Conservation (phyloP, 768 basidiomycete genomes). For the Myochromella boudieri region DNA sequence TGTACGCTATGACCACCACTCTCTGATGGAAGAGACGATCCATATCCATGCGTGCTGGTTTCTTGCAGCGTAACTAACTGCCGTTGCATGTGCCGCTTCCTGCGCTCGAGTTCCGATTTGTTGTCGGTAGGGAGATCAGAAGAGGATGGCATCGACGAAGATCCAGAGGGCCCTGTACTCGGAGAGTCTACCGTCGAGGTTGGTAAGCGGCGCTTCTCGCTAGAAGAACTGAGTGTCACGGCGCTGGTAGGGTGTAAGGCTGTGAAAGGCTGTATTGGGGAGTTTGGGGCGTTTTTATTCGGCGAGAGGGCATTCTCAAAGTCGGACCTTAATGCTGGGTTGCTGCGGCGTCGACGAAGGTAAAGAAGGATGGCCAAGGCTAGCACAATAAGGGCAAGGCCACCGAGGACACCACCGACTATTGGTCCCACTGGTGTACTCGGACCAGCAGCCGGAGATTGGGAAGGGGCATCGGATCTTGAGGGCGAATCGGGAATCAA, state of each 20-base stretch:
- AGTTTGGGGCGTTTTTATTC: not conserved
- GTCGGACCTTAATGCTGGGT: not conserved
- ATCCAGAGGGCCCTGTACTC: too few species aligned
- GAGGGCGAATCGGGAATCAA: too few species aligned
- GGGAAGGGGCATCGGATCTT: too few species aligned
- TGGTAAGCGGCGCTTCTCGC: not conserved
- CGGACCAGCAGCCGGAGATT: too few species aligned
- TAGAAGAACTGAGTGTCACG: not conserved
- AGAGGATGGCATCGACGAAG: not conserved
- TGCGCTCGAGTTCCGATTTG: not conserved
- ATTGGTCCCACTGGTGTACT: conserved; percentile 5
- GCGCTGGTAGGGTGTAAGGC: not conserved
- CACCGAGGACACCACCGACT: conserved; percentile 8
- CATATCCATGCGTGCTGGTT: too few species aligned
- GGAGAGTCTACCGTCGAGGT: too few species aligned
- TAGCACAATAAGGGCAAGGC: conserved; percentile 1
- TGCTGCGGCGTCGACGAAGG: not conserved
- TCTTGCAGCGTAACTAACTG: not conserved
- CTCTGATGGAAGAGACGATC: not conserved
- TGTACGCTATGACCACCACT: not conserved
- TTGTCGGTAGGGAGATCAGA: not conserved
- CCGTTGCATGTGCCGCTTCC: not conserved
- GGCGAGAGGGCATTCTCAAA: not conserved
- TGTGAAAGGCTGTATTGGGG: not conserved
- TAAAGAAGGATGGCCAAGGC: not conserved